phyloP scores from a whole-genome alignment of 805 yeast genomes.

The Candida bentonensis region DNA sequence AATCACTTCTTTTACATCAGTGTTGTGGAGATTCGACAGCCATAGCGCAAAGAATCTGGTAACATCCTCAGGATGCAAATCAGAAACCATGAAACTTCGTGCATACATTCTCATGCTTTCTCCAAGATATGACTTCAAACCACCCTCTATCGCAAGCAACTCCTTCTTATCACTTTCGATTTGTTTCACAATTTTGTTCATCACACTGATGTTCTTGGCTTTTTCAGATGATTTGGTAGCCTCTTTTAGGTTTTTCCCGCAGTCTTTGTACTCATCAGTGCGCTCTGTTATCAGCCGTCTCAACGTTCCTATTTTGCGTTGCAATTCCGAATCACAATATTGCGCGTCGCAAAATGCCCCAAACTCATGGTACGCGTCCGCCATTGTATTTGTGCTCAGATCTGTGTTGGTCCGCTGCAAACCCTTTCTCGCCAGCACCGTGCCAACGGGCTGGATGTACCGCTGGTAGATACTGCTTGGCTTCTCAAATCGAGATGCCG shows the following conservation, averaged over 20 bases:
- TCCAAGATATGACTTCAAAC: background rate
- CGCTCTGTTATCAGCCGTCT: background rate
- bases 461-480: background rate
- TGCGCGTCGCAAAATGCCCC: background rate
- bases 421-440: background rate
- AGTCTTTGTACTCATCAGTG: background rate
- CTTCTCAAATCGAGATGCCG: background rate
- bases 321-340: background rate
- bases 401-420: background rate
- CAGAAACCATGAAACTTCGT: slow-evolving; percentile 26
- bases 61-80: slow-evolving; percentile 35
- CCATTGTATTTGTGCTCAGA: background rate
- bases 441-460: background rate
- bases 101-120: slow-evolving; percentile 26
- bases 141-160: background rate
- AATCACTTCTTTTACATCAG: slow-evolving; percentile 30
- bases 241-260: background rate
- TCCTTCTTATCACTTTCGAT: background rate
- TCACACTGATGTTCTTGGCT: background rate
- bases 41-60: slow-evolving; percentile 76
- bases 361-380: background rate
- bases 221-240: background rate
- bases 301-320: background rate
- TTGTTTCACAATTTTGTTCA: background rate
- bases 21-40: slow-evolving; percentile 46